A percentile compares a stretch with the other conserved stretches of the same genome.
phyloP scores from a whole-genome alignment of 2,329 filamentous ascomycete genomes.

The Botryotinia narcissicola region DNA sequence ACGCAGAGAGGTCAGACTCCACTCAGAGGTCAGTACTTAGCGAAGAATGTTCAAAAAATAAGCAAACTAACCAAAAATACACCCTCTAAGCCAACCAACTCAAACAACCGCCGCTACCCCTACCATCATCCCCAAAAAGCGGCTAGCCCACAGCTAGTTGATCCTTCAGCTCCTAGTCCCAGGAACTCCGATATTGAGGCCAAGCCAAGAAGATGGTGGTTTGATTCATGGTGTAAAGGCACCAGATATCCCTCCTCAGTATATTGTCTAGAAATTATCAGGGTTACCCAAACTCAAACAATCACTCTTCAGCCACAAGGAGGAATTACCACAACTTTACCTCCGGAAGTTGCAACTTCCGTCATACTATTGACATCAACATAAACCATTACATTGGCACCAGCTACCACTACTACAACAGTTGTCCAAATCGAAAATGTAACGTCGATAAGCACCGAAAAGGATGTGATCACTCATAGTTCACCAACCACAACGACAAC shows the following conservation, averaged over 20 bases:
- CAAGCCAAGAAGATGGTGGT: not conserved
- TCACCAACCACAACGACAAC: not conserved
- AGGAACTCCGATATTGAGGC: not conserved
- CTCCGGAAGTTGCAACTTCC: not conserved
- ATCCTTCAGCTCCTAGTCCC: not conserved
- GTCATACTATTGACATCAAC: not conserved
- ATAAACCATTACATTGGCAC: not conserved
- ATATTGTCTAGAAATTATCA: not conserved
- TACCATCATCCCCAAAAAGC: not conserved
- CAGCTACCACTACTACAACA: not conserved
- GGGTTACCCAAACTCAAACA: not conserved
- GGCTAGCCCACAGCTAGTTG: not conserved
- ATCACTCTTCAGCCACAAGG: not conserved
- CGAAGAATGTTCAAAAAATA: not conserved
- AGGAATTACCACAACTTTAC: not conserved
- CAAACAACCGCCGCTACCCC: not conserved
- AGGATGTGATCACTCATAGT: not conserved
- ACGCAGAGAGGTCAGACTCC: not conserved
- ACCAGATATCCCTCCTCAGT: not conserved
- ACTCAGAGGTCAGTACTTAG: not conserved
- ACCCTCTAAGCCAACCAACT: not conserved
- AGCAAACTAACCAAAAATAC: not conserved
- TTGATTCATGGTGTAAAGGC: not conserved
- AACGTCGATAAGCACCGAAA: not conserved
- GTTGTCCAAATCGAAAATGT: not conserved